A percentile compares a stretch with the other conserved stretches of the same genome.
These are phyloP conservation scores for Cercophora scortea DNA, from an alignment of 495 filamentous ascomycete genomes.

Conservation along the genomic window DNA sequence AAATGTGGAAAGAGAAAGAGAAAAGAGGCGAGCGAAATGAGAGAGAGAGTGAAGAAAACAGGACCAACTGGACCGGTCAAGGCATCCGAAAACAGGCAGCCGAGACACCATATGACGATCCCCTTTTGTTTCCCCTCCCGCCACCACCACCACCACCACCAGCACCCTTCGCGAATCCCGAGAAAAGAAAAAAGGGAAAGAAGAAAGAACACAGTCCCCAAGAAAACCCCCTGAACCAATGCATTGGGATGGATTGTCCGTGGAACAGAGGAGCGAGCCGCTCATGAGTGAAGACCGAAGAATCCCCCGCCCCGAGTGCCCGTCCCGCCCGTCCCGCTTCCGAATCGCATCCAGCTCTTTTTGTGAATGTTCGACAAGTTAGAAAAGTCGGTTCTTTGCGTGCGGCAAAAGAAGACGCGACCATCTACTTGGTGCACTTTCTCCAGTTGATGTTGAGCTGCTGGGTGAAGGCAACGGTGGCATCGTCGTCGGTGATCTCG, in stretches of 20 bases:
- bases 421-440: conserved; percentile 26
- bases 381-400: too few species aligned
- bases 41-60: not conserved
- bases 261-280: too few species aligned
- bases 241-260: too few species aligned
- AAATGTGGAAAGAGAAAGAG: conserved; percentile 3
- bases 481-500: conserved; percentile 48
- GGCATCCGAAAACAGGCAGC: not conserved
- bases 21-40: not conserved
- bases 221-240: not conserved
- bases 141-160: not conserved
- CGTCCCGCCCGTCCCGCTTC: too few species aligned
- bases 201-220: not conserved
- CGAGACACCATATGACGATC: conserved; percentile 3
- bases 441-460: conserved; percentile 47
- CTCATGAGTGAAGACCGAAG: too few species aligned
- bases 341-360: too few species aligned
- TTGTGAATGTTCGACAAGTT: too few species aligned
- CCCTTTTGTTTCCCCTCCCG: conserved; percentile 8
- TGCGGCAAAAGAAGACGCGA: not conserved
- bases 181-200: conserved; percentile 1
- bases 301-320: too few species aligned
- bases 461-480: conserved; percentile 48
- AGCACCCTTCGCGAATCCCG: not conserved
- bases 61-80: not conserved